Percentiles rank a stretch among this genome's conserved stretches.
These are phyloP conservation scores for Dendrobium catenatum DNA, from an alignment of 106 monocot genomes.

Conservation along the genomic window DNA sequence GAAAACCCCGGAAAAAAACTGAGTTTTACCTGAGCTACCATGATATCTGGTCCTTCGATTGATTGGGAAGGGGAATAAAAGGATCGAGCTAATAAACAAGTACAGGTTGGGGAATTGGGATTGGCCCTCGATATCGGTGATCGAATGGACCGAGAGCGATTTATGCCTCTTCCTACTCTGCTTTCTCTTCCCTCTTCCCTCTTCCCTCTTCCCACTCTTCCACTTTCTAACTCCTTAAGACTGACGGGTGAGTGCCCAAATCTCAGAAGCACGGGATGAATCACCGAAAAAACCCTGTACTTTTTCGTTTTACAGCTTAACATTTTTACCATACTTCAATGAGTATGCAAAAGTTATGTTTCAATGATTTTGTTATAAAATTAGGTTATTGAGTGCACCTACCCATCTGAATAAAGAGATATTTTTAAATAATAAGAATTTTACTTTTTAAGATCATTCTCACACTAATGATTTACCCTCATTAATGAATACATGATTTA, in stretches of 20 bases:
- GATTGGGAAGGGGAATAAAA: not conserved
- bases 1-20: not conserved
- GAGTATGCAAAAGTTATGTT: no score
- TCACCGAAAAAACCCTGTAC: not conserved
- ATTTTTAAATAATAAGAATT: no score
- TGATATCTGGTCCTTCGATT: not conserved
- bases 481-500: no score
- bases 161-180: not conserved
- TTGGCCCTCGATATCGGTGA: not conserved
- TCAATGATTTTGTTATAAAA: no score
- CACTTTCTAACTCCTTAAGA: no score
- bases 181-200: not conserved
- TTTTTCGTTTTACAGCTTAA: not conserved
- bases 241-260: not conserved
- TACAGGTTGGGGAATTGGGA: not conserved
- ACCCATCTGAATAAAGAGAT: no score
- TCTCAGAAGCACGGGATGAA: not conserved
- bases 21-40: not conserved
- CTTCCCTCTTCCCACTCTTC: not conserved
- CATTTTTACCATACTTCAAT: no score
- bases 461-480: no score
- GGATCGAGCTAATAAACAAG: not conserved
- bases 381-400: no score
- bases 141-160: not conserved
- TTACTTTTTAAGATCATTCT: no score